A percentile compares a stretch with the other conserved stretches of the same genome.
Evolutionary conservation across 345 rosid species (phyloP).

Genomic region (Lepidium aucheri): DNA sequence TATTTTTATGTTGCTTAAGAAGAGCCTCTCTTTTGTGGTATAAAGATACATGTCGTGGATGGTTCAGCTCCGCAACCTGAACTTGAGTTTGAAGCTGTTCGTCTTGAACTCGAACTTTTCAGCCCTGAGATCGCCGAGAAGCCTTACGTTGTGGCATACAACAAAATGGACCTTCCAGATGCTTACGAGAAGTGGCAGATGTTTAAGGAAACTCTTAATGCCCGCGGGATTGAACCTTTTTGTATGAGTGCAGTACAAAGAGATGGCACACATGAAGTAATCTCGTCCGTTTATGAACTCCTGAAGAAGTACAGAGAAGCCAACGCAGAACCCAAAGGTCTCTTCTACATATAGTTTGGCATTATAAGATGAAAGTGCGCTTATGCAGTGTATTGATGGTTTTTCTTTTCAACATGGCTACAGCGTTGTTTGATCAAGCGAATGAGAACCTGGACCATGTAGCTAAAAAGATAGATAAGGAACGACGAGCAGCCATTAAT

Average conservation of each 20-base stretch:
- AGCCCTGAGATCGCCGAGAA: constrained; percentile 79
- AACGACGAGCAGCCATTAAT: constrained; percentile 56
- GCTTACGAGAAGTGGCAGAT: constrained; percentile 66
- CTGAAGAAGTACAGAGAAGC: constrained; percentile 44
- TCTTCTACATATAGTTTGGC: neutral
- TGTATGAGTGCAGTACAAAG: constrained; percentile 81
- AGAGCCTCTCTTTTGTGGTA: constrained; percentile 13
- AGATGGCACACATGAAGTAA: constrained; percentile 75
- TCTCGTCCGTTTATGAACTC: constrained; percentile 57
- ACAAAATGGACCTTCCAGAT: constrained; percentile 92
- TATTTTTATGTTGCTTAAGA: neutral
- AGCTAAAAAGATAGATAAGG: constrained; percentile 61
- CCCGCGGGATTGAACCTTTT: constrained; percentile 58
- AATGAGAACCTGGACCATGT: constrained; percentile 58
- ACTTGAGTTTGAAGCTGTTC: constrained; percentile 84
- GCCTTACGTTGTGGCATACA: constrained; percentile 73
- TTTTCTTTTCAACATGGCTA: neutral
- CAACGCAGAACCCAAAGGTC: constrained; percentile 53
- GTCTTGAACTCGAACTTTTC: constrained; percentile 87
- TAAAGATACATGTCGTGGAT: constrained; percentile 84
- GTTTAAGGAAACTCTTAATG: constrained; percentile 57
- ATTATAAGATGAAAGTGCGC: neutral
- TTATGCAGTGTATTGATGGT: neutral
- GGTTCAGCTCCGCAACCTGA: constrained; percentile 81
- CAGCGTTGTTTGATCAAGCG: constrained; percentile 15